Evolutionary conservation across 192 early-diverging fungal species (phyloP), one percentile per base, ranked within the genome.

Genomic region (Irineochytrium annulatum): DNA sequence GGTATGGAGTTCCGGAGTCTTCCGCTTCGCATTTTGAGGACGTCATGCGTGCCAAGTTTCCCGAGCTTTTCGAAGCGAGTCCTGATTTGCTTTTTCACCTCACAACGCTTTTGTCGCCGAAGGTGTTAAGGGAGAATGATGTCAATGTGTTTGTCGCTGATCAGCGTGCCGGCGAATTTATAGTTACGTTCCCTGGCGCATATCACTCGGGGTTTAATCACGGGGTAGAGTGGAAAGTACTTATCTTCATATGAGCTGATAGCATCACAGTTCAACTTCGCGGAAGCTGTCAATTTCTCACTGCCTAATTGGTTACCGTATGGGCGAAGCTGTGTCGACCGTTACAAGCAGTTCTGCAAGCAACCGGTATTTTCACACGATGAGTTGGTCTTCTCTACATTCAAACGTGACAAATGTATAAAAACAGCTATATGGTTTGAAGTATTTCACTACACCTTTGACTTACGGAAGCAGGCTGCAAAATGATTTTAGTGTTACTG

Each of bases 191-290:
- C 67, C 95, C 95, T 24, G 78, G 92, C 52, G 87, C 90, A 11
- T 98, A 96, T 70, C 95, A 98, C 60, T 86, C 90, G 0, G 95
- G 95, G 17, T 96, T 98, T 72, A 98, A 98, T 66, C 95, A 98
- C 41, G 95, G 95, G 26, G 87, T 86, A 74, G 76, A 71, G 64
- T 30, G 17, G 16, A 57, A 48, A 31, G 22, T 26, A n/a, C 0
- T 57, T 28, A 19, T 19, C 46, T 33, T 52, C n/a, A 28, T n/a
- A 55, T 17, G 44, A 26, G 6, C 20, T 29, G 60, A 43, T 55
- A n/a, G n/a, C n/a, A n/a, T 66, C 35, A 17, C 48, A 89, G 74
- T 88, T 95, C 69, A 98, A 98, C 71, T 91, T 91, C 68, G 89
- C 88, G 41, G 95, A 98, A 71, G 94, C 95, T 0, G 95, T 98